Evolutionary conservation across 768 basidiomycete genomes (phyloP).

Genomic region (Pisolithus orientalis): DNA sequence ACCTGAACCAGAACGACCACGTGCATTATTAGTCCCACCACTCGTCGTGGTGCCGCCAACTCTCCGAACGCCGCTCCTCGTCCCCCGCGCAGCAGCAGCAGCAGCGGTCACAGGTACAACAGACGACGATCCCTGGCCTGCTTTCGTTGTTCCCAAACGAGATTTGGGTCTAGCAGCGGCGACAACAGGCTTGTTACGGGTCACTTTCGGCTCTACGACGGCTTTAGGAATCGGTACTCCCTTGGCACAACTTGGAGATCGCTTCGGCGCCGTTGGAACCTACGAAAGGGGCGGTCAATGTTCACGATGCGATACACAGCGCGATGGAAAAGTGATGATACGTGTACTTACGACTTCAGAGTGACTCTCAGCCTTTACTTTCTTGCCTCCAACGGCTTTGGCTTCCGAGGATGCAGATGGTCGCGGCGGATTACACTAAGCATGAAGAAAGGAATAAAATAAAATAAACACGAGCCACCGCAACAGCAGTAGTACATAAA

Average conservation of each 20-base stretch:
- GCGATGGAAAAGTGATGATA: background rate
- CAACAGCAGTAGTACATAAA: too few species aligned
- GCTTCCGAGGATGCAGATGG: background rate
- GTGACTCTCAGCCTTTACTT: background rate
- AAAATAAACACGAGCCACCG: too few species aligned
- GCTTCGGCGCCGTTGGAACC: too few species aligned
- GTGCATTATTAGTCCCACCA: too few species aligned
- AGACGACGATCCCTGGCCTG: background rate
- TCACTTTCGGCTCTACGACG: background rate
- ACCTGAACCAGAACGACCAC: too few species aligned
- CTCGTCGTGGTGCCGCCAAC: too few species aligned
- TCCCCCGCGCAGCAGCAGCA: background rate
- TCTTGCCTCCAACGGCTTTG: constrained; percentile 1
- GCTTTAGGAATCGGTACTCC: background rate
- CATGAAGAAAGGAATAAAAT: too few species aligned
- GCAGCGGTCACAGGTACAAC: background rate
- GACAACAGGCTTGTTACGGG: background rate
- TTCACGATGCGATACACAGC: background rate
- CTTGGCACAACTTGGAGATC: background rate
- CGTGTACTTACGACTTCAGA: background rate
- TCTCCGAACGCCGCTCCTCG: background rate
- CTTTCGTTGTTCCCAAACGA: background rate
- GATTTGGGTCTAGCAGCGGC: background rate
- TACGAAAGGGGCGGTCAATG: too few species aligned
- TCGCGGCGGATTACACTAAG: too few species aligned